Evolutionary conservation across 495 filamentous ascomycete species (phyloP), one percentile per base, ranked within the genome.

Genomic region (Niebla homalea): DNA sequence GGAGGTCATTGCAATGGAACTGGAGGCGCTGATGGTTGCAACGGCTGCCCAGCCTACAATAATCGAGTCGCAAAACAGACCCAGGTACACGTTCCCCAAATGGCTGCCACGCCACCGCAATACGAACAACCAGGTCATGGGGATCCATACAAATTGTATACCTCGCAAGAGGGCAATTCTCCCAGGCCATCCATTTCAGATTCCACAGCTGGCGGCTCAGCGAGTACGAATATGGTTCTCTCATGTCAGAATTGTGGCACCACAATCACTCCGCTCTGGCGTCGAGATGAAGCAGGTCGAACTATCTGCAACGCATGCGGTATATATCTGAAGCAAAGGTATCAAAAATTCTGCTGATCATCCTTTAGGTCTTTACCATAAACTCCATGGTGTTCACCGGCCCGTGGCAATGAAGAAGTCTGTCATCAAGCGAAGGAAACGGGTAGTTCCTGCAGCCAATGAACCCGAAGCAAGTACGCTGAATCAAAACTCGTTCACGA

Each of bases 251-350:
- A 99, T 60, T 99, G 92, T 65, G 87, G 83, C 16, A 99, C 93
- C 36, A 97, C 90, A 1, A 87, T 97, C 52, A 99, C 92, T 23
- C 92, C 92, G 12, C 70, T 99, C 23, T 99, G 92, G 92, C 76
- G 92, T 58, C 80, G 92, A 55, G 92, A 97, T 63, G 92, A 94
- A 64, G 79, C 80, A 56, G 93, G 93, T 14, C 88, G 96, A 70
- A 95, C 89, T 4, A 97, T 98, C 53, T 98, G 92, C 70, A 98
- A 98, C 70, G 92, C 92, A 47, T 98, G 92, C 66, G 92, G 92
- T 94, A 76, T 60, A 87, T 74, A 54, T 50, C 21, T 46, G 21
- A 32, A 20, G 41, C 42, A 49, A n/a, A n/a, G n/a, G 29, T 32
- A 7, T 12, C 5, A 0, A 32, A 32, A 43, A 47, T 47, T 52